These are phyloP conservation scores for Rhynchospora breviuscula DNA, from an alignment of 176 grass and related monocot genomes.

Conservation along the genomic window DNA sequence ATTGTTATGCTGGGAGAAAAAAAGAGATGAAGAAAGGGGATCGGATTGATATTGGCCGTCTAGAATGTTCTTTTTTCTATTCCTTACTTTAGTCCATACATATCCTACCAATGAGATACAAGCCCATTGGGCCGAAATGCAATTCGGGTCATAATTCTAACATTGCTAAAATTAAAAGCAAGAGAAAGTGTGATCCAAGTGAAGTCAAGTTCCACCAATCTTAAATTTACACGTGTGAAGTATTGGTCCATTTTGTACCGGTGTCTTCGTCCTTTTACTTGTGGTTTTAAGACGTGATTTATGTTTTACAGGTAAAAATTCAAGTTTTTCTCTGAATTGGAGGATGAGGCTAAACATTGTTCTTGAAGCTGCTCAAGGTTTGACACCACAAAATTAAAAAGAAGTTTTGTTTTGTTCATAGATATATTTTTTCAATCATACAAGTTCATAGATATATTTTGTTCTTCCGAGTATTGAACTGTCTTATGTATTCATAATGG, in stretches of 20 bases:
- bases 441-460: background rate
- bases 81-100: too few relatives aligned
- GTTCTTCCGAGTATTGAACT: background rate
- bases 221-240: too few relatives aligned
- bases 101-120: too few relatives aligned
- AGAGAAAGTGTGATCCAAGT: too few relatives aligned
- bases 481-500: background rate
- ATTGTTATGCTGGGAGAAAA: too few relatives aligned
- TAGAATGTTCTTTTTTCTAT: too few relatives aligned
- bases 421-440: background rate
- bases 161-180: too few relatives aligned
- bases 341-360: conserved; percentile 15
- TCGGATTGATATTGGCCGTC: too few relatives aligned
- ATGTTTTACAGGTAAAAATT: conserved; percentile 20
- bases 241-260: background rate
- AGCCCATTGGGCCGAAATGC: too few relatives aligned
- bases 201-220: too few relatives aligned
- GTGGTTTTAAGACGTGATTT: background rate
- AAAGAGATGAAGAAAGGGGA: too few relatives aligned
- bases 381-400: background rate
- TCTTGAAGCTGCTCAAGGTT: conserved; percentile 38
- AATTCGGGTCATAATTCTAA: too few relatives aligned
- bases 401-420: background rate
- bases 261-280: background rate
- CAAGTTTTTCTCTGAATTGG: conserved; percentile 23